Evolutionary conservation across 331 rosid genomes (phyloP), one percentile per base, ranked within the genome.

Genomic region (Pyracantha coccinea): DNA sequence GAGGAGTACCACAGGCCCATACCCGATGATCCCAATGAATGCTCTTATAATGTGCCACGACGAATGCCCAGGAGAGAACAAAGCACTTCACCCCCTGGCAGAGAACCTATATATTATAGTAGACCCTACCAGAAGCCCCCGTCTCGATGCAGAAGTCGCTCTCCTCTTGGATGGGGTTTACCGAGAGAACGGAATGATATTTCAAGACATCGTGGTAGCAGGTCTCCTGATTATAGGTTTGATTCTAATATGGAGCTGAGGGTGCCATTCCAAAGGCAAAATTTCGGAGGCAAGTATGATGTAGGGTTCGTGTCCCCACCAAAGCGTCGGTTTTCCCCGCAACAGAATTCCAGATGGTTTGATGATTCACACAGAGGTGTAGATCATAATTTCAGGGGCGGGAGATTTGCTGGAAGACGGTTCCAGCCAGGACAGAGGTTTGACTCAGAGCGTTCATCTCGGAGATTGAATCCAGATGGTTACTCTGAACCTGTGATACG

Each of bases 131-230:
- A 71, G 69, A 82, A 72, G 80, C 74, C 72, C 27, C 70, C 29
- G 71, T 72, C 82, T 29, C 69, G 83, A 31, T 79, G 80, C 16
- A 82, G 85, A 74, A 82, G 82, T 58, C 82, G 79, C 12, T 82
- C 85, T 61, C 85, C 85, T 15, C 73, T 54, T 41, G 38, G 58
- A 27, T 73, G 85, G 82, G 9, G 69, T 7, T 20, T 68, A 20
- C 47, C 68, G 11, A 67, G 70, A 63, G 82, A 82, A 35, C 62
- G 75, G 59, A 78, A 66, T 66, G 75, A 74, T 23, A 53, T 41
- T 35, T 53, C 75, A 27, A 77, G 53, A 45, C 74, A 77, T 58
- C 80, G 60, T 15, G 73, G 79, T 19, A 82, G 85, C 77, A 74
- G 77, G 77, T 82, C 85, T 24, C 85, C 85, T 12, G 80, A 82